Conservation (phyloP, 2,329 filamentous ascomycete species). For the Aspergillus glaucus region DNA sequence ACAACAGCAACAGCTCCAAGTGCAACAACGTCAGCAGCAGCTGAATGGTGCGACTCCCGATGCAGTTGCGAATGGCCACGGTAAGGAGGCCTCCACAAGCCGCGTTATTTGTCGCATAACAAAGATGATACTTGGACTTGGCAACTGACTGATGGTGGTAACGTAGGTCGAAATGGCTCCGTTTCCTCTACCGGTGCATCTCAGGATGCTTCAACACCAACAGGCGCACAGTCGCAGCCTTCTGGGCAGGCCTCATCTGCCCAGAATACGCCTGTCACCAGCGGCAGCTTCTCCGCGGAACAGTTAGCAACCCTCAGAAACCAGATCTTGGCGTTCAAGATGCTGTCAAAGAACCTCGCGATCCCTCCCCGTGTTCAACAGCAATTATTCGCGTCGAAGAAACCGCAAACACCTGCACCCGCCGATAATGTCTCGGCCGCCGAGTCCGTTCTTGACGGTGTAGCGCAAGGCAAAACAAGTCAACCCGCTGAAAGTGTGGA, state of each 20-base stretch:
- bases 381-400: conserved; percentile 63
- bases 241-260: conserved; percentile 15
- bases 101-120: background rate
- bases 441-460: conserved; percentile 33
- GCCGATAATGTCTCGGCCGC: conserved; percentile 28
- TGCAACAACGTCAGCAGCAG: conserved; percentile 42
- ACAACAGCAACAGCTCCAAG: conserved; percentile 15
- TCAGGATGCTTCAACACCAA: conserved; percentile 17
- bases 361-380: conserved; percentile 75
- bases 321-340: conserved; percentile 88
- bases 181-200: conserved; percentile 23
- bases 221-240: conserved; percentile 15
- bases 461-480: conserved; percentile 29
- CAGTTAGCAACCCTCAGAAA: conserved; percentile 73
- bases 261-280: conserved; percentile 25
- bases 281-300: conserved; percentile 64
- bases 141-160: background rate
- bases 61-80: conserved; percentile 36
- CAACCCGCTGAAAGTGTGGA: conserved; percentile 24
- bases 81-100: conserved; percentile 18
- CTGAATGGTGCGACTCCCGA: conserved; percentile 34
- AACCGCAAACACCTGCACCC: conserved; percentile 31
- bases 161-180: conserved; percentile 30
- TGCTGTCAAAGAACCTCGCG: conserved; percentile 78
- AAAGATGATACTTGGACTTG: background rate